Conservation (phyloP, 129 eudicot species). For the Flaveria brownii region DNA sequence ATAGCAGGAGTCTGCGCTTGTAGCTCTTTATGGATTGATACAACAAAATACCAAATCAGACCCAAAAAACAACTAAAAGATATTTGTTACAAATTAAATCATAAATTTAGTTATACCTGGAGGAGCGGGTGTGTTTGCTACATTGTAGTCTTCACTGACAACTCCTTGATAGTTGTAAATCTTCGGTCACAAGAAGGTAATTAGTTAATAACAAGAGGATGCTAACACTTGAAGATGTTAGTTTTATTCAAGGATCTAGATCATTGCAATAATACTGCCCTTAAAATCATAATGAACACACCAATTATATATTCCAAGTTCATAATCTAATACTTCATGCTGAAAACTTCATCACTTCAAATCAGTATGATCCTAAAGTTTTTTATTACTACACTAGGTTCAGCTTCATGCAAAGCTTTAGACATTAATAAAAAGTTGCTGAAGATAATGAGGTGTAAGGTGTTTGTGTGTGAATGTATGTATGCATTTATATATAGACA, state of each 20-base stretch:
- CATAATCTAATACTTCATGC: background rate
- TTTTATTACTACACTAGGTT: background rate
- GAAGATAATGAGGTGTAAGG: background rate
- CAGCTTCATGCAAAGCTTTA: background rate
- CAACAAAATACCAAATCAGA: slow-evolving; percentile 26
- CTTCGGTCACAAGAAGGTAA: slow-evolving; percentile 45
- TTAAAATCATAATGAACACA: background rate
- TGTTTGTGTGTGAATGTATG: background rate
- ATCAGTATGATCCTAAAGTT: background rate
- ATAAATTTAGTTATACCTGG: slow-evolving; percentile 44
- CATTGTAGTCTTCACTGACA: slow-evolving; percentile 91
- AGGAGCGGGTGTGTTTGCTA: slow-evolving; percentile 90
- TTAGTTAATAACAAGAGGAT: slow-evolving; percentile 13
- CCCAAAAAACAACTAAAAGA: slow-evolving; percentile 7
- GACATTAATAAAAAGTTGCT: background rate
- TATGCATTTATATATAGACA: no score
- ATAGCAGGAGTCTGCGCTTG: slow-evolving; percentile 88
- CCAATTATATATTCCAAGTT: background rate
- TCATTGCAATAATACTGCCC: background rate
- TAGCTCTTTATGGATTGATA: slow-evolving; percentile 46
- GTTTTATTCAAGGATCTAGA: background rate
- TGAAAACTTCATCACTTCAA: background rate
- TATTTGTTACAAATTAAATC: slow-evolving; percentile 7
- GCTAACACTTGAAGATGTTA: background rate
- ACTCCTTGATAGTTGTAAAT: slow-evolving; percentile 94